Evolutionary conservation across 257 asterid genomes (phyloP).

Genomic region (Przewalskia tangutica): DNA sequence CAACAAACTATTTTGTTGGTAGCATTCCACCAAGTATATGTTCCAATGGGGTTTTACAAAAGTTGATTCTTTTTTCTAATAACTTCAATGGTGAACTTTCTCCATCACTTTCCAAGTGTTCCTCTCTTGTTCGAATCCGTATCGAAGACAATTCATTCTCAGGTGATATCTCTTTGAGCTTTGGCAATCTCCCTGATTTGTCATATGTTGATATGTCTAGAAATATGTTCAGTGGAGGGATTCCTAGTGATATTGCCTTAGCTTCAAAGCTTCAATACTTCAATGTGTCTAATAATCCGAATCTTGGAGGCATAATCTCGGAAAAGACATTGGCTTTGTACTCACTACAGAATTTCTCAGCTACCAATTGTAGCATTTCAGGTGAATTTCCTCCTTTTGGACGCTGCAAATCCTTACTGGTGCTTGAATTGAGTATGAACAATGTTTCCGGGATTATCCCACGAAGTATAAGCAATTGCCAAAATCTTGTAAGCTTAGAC

Average conservation of each 20-base stretch:
- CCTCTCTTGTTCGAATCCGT: constrained; percentile 80
- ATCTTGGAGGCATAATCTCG: constrained; percentile 61
- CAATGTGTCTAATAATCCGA: constrained; percentile 67
- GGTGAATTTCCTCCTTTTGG: constrained; percentile 67
- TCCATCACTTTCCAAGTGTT: constrained; percentile 77
- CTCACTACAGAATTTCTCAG: constrained; percentile 64
- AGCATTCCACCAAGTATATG: constrained; percentile 61
- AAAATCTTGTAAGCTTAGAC: constrained; percentile 47
- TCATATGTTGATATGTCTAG: constrained; percentile 79
- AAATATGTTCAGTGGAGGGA: constrained; percentile 60
- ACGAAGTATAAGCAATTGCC: constrained; percentile 51
- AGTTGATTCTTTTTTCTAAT: constrained; percentile 71
- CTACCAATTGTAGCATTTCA: constrained; percentile 55
- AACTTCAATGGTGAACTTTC: constrained; percentile 60
- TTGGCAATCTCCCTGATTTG: constrained; percentile 33
- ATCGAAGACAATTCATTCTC: constrained; percentile 72
- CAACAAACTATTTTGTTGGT: constrained; percentile 69
- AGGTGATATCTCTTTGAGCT: constrained; percentile 59
- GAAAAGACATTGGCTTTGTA: constrained; percentile 47
- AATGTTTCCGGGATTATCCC: constrained; percentile 60
- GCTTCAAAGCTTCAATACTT: constrained; percentile 54
- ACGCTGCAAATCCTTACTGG: constrained; percentile 43
- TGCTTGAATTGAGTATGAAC: constrained; percentile 63
- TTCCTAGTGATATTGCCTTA: constrained; percentile 39
- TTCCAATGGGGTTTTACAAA: constrained; percentile 44